These are phyloP conservation scores for Claviceps pazoutovae DNA, from an alignment of 2,329 filamentous ascomycete genomes.

Conservation along the genomic window DNA sequence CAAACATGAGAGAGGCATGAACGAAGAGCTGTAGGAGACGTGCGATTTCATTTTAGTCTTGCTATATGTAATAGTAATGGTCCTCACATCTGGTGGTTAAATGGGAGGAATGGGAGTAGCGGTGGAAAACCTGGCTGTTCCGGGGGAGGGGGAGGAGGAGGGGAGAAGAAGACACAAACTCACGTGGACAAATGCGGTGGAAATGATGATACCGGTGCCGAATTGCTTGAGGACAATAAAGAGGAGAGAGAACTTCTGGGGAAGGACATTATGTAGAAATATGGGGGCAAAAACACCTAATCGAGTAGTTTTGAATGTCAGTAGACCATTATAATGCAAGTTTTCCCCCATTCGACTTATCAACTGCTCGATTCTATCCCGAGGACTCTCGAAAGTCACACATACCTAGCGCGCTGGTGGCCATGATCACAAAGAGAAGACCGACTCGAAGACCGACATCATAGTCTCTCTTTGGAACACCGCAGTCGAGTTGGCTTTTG, in stretches of 20 bases:
- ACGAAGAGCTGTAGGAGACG: constrained; percentile 46
- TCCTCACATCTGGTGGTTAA: too few species aligned
- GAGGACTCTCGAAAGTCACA: not conserved
- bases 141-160: too few species aligned
- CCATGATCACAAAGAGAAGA: constrained; percentile 57
- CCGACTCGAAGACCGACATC: constrained; percentile 56
- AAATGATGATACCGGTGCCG: constrained; percentile 58
- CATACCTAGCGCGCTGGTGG: constrained; percentile 49
- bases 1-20: constrained; percentile 60
- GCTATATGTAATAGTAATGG: not conserved
- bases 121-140: not conserved
- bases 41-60: constrained; percentile 1
- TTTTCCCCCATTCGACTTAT: not conserved
- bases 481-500: constrained; percentile 25
- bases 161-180: constrained; percentile 12
- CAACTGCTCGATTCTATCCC: not conserved
- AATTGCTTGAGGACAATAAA: constrained; percentile 60
- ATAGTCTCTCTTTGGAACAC: constrained; percentile 38
- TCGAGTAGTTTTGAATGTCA: not conserved
- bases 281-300: constrained; percentile 52
- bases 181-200: constrained; percentile 57
- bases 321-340: not conserved
- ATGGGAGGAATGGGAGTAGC: not conserved
- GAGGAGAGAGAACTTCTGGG: constrained; percentile 30
- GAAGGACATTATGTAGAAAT: constrained; percentile 43